Percentiles rank a stretch among this genome's conserved stretches.
Conservation (phyloP, 352 stramenopile genomes). For the Peronospora tabacina region DNA sequence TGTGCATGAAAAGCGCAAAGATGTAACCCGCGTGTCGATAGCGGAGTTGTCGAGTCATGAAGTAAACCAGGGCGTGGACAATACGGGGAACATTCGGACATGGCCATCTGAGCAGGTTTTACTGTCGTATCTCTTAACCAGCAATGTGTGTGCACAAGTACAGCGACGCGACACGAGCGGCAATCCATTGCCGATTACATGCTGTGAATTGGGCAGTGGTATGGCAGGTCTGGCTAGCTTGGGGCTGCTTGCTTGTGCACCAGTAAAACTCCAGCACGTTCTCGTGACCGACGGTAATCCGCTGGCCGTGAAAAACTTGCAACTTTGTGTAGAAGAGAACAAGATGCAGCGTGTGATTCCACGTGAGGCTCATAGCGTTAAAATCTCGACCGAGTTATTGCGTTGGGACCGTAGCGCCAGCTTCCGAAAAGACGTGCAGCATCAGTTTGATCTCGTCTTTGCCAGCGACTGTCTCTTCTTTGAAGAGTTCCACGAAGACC, state of each 20-base stretch:
- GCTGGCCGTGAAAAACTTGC: slow-evolving; percentile 55
- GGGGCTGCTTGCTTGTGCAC: slow-evolving; percentile 45
- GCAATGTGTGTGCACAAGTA: slow-evolving; percentile 26
- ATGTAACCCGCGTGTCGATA: slow-evolving; percentile 40
- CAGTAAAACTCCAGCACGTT: slow-evolving; percentile 33
- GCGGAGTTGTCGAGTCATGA: slow-evolving; percentile 68
- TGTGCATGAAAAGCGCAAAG: slow-evolving; percentile 70
- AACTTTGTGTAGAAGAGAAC: slow-evolving; percentile 57
- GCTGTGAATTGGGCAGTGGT: slow-evolving; percentile 65
- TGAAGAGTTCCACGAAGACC: slow-evolving; percentile 75
- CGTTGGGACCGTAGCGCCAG: slow-evolving; percentile 50
- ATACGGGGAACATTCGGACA: slow-evolving; percentile 84
- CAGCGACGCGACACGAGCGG: slow-evolving; percentile 3
- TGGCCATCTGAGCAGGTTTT: slow-evolving; percentile 78
- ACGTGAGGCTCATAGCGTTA: not conserved
- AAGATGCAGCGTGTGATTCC: slow-evolving; percentile 18
- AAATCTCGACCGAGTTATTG: slow-evolving; percentile 39
- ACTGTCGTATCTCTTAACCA: slow-evolving; percentile 52
- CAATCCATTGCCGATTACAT: slow-evolving; percentile 22
- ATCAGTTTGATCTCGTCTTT: slow-evolving; percentile 74
- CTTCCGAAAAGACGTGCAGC: slow-evolving; percentile 23
- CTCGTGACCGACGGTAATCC: slow-evolving; percentile 75
- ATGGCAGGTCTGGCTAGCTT: slow-evolving; percentile 72
- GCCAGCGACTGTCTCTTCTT: slow-evolving; percentile 86
- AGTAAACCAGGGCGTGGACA: slow-evolving; percentile 74